A percentile compares a stretch with the other conserved stretches of the same genome.
Evolutionary conservation across 176 grass and related monocot genomes (phyloP).

Genomic region (Phragmites australis): DNA sequence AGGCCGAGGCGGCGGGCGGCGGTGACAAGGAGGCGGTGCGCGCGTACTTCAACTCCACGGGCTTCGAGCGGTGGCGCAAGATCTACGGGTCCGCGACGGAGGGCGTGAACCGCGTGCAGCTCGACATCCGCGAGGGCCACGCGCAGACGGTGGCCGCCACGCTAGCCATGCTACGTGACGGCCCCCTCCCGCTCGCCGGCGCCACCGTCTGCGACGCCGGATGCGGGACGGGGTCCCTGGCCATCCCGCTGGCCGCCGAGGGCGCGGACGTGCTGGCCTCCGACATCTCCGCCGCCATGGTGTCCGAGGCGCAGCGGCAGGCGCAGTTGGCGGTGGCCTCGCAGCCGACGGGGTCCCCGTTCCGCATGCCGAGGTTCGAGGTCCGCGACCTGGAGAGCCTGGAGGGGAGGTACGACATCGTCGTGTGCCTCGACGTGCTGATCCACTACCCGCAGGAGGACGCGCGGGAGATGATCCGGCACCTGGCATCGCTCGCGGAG

Average conservation of each 20-base stretch:
- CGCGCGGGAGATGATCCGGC: constrained; percentile 74
- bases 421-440: constrained; percentile 91
- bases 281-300: constrained; percentile 89
- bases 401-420: constrained; percentile 60
- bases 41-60: constrained; percentile 95
- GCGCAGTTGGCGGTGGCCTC: constrained; percentile 32
- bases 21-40: constrained; percentile 87
- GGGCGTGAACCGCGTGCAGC: constrained; percentile 91
- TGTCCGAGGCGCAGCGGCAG: constrained; percentile 69
- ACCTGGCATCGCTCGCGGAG: constrained; percentile 81
- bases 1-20: constrained; percentile 75
- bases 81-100: constrained; percentile 77
- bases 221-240: constrained; percentile 76
- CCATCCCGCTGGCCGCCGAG: constrained; percentile 67
- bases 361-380: constrained; percentile 72
- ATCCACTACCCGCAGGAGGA: constrained; percentile 91
- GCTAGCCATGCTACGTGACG: constrained; percentile 73
- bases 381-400: constrained; percentile 71
- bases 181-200: constrained; percentile 38
- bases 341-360: not conserved
- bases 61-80: constrained; percentile 87
- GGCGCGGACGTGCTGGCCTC: constrained; percentile 66
- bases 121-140: constrained; percentile 91
- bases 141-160: constrained; percentile 67
- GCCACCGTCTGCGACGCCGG: constrained; percentile 86